These are phyloP conservation scores for Emydomyces testavorans DNA, from an alignment of 2,329 filamentous ascomycete species.

Conservation along the genomic window DNA sequence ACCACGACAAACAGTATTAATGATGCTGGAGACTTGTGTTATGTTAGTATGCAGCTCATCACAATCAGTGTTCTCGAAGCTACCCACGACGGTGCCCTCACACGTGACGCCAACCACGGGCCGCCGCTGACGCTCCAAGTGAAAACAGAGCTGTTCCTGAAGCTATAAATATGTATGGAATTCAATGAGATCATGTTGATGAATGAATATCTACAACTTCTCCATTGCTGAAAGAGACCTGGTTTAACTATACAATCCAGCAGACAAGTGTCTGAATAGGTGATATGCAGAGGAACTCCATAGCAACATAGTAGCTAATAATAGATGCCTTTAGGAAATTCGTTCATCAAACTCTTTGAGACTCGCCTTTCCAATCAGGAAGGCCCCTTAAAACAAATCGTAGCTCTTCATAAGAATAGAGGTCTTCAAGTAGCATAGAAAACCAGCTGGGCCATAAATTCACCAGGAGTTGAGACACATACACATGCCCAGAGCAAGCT, in stretches of 20 bases:
- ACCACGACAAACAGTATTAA: not conserved
- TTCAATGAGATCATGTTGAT: not conserved
- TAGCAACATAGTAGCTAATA: too few species aligned
- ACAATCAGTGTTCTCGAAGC: not conserved
- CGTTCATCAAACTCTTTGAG: slow-evolving; percentile 1
- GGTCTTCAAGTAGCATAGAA: not conserved
- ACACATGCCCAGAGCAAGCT: not conserved
- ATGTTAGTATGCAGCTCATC: too few species aligned
- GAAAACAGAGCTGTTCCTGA: not conserved
- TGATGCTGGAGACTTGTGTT: too few species aligned
- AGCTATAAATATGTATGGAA: not conserved
- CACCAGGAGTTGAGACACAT: not conserved
- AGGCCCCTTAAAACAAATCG: too few species aligned
- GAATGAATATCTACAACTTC: not conserved
- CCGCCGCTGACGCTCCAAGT: slow-evolving; percentile 4
- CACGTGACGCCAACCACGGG: slow-evolving; percentile 9
- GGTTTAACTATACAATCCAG: too few species aligned
- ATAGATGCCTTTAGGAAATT: not conserved
- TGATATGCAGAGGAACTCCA: too few species aligned
- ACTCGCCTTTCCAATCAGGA: too few species aligned
- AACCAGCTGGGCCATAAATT: not conserved
- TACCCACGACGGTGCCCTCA: not conserved
- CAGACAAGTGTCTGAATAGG: too few species aligned
- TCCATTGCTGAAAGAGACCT: not conserved
- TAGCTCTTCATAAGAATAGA: not conserved